Evolutionary conservation across 2,329 filamentous ascomycete species (phyloP).

Genomic region (Xylariaceae sp.): DNA sequence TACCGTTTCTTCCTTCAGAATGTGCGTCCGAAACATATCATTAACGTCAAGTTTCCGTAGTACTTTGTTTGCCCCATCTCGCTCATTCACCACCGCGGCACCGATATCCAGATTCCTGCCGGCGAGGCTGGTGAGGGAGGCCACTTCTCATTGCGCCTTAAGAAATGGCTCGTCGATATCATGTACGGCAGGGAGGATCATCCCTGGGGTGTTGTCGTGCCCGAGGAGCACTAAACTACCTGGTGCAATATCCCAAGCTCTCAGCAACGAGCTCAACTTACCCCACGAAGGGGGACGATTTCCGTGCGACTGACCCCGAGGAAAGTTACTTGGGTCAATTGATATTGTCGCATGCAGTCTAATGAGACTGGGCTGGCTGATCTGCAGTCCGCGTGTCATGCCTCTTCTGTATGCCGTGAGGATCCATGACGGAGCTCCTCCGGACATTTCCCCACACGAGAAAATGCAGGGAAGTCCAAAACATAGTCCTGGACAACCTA

Average conservation of each 20-base stretch:
- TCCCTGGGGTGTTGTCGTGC: slow-evolving; percentile 63
- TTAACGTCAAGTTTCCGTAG: slow-evolving; percentile 34
- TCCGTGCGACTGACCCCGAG: background rate
- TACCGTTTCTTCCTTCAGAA: background rate
- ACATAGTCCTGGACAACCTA: slow-evolving; percentile 8
- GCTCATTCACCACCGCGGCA: slow-evolving; percentile 61
- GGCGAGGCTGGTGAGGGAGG: slow-evolving; percentile 48
- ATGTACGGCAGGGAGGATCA: slow-evolving; percentile 68
- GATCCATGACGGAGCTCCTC: background rate
- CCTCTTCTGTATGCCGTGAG: background rate
- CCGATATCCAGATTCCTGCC: slow-evolving; percentile 59
- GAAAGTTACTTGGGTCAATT: background rate
- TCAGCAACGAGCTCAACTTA: background rate
- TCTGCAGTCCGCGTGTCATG: background rate
- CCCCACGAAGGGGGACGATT: background rate
- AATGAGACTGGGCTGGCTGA: background rate
- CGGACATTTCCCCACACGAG: background rate
- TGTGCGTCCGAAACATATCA: background rate
- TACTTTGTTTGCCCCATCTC: slow-evolving; percentile 68
- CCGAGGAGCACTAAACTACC: slow-evolving; percentile 45
- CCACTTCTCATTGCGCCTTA: slow-evolving; percentile 56
- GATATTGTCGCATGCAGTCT: background rate
- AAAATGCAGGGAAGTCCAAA: background rate
- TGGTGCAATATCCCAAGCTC: background rate
- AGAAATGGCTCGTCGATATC: slow-evolving; percentile 63